Percentiles rank a stretch among this genome's conserved stretches.
Evolutionary conservation across 257 asterid genomes (phyloP).

Genomic region (Verbena officinalis): DNA sequence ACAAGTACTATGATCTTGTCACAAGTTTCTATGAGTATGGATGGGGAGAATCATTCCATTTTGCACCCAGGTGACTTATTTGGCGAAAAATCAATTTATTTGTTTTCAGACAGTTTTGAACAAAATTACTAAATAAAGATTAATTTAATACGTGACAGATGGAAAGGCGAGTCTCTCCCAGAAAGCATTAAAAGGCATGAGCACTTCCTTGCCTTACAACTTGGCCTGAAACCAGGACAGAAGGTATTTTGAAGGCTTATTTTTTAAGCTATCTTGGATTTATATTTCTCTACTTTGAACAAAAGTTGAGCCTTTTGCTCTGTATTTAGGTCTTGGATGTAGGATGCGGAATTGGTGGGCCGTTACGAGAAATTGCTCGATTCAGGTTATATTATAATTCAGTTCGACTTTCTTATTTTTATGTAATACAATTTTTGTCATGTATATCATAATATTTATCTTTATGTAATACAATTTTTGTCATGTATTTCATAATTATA

Average conservation of each 20-base stretch:
- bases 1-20: constrained; percentile 94
- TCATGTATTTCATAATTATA: constrained; percentile 19
- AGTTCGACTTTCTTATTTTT: constrained; percentile 1
- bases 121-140: background rate
- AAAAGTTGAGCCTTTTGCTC: constrained; percentile 20
- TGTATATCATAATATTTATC: constrained; percentile 13
- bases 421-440: background rate
- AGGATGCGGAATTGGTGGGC: constrained; percentile 99
- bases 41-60: constrained; percentile 99
- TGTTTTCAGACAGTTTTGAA: background rate
- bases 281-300: constrained; percentile 7
- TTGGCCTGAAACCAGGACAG: constrained; percentile 83
- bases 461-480: background rate
- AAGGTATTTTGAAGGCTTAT: constrained; percentile 54
- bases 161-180: constrained; percentile 92
- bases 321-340: constrained; percentile 88
- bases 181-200: constrained; percentile 96
- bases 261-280: constrained; percentile 12
- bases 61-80: constrained; percentile 79
- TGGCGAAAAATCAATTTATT: constrained; percentile 1
- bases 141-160: constrained; percentile 44
- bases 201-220: constrained; percentile 93
- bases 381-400: constrained; percentile 60
- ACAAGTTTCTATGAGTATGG: constrained; percentile 99
- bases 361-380: constrained; percentile 89